phyloP scores from a whole-genome alignment of 495 filamentous ascomycete genomes.

The Lophiotrema nucula region DNA sequence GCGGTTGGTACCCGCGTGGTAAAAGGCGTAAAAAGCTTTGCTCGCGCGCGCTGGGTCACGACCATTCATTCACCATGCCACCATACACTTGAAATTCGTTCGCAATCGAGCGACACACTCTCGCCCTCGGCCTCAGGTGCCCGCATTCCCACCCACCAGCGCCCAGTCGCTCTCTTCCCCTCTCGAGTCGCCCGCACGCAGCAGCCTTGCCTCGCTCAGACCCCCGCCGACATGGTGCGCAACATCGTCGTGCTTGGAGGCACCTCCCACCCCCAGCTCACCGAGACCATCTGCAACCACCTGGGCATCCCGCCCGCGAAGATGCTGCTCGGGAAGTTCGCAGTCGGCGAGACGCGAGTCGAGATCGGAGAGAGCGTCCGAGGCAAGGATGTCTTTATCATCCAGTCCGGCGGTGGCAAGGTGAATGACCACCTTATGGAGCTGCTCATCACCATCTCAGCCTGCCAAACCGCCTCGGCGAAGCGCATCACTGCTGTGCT shows the following conservation, averaged over 20 bases:
- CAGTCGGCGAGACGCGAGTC: conserved; percentile 89
- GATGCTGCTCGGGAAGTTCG: conserved; percentile 84
- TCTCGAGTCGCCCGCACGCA: too few species aligned
- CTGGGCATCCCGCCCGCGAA: conserved; percentile 82
- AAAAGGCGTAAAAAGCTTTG: too few species aligned
- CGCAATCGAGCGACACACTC: too few species aligned
- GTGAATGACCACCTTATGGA: conserved; percentile 97
- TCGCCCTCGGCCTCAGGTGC: too few species aligned
- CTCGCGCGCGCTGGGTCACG: too few species aligned
- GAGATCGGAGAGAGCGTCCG: conserved; percentile 95
- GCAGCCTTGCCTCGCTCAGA: background rate
- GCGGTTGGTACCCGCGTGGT: too few species aligned
- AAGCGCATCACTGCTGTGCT: conserved; percentile 89
- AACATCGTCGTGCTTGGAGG: conserved; percentile 94
- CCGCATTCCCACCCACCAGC: too few species aligned
- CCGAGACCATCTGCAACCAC: conserved; percentile 77
- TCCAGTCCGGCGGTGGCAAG: conserved; percentile 83
- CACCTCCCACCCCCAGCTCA: conserved; percentile 85
- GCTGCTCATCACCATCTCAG: conserved; percentile 91
- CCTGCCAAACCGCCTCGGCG: conserved; percentile 94
- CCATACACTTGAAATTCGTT: too few species aligned
- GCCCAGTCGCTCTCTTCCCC: too few species aligned
- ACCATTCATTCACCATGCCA: too few species aligned
- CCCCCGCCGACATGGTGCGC: conserved; percentile 68
- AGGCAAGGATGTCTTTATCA: conserved; percentile 97